phyloP scores from a whole-genome alignment of 148 eudicot genomes.

The Fagopyrum esculentum region DNA sequence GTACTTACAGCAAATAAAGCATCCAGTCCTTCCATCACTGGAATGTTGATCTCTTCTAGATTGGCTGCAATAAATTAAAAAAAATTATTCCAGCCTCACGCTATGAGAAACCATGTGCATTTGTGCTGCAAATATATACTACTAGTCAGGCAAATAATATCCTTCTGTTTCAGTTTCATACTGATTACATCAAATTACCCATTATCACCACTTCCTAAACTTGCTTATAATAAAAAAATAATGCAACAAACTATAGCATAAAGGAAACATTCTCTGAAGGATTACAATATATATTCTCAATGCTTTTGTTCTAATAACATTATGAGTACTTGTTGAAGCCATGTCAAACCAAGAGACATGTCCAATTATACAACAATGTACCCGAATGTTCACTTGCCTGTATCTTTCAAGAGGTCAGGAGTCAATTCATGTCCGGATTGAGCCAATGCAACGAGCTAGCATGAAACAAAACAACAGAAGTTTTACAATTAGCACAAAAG shows the following conservation, averaged over 20 bases:
- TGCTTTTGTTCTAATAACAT: too few relatives aligned
- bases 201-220: neutral
- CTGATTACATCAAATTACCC: neutral
- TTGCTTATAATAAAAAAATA: neutral
- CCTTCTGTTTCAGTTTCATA: neutral
- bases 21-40: conserved; percentile 67
- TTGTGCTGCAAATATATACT: neutral
- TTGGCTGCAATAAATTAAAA: conserved; percentile 24
- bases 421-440: conserved; percentile 68
- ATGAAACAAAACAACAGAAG: neutral
- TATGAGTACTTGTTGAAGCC: neutral
- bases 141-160: neutral
- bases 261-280: neutral
- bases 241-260: neutral
- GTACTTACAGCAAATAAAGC: conserved; percentile 45
- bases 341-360: conserved; percentile 1
- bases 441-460: conserved; percentile 65
- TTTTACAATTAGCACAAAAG: neutral
- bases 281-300: neutral
- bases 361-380: neutral
- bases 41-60: conserved; percentile 41
- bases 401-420: conserved; percentile 38
- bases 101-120: neutral
- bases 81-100: neutral
- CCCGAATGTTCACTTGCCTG: conserved; percentile 21